Conservation (phyloP, 805 yeast genomes). For the Lipomyces japonicus region DNA sequence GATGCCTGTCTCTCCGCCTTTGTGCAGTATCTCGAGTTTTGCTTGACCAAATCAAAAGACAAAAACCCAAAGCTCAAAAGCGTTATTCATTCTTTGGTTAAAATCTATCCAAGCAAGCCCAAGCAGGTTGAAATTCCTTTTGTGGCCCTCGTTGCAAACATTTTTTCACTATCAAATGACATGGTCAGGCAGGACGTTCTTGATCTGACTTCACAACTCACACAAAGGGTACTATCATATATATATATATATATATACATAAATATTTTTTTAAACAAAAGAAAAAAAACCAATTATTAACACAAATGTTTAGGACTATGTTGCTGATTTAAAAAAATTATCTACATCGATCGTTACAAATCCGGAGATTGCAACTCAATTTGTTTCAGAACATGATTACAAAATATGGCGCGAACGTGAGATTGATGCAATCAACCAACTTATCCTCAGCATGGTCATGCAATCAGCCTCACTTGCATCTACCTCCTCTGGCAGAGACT, state of each 20-base stretch:
- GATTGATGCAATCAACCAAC: conserved; percentile 34
- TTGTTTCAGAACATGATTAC: conserved; percentile 38
- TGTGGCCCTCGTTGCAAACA: conserved; percentile 2
- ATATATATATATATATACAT: not conserved
- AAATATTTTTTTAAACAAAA: too few relatives aligned
- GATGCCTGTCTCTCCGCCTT: conserved; percentile 8
- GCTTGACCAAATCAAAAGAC: conserved; percentile 2
- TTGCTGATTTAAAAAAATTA: conserved; percentile 17
- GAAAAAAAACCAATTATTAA: too few relatives aligned
- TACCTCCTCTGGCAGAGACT: not conserved
- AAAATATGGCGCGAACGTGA: conserved; percentile 45
- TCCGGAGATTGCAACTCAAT: conserved; percentile 34
- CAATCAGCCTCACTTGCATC: not conserved
- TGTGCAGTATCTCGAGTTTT: conserved; percentile 9
- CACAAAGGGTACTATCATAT: not conserved
- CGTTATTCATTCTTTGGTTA: conserved; percentile 1
- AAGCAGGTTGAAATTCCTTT: conserved; percentile 8
- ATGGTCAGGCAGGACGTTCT: conserved; percentile 11
- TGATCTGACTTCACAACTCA: not conserved
- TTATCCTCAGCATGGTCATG: conserved; percentile 31
- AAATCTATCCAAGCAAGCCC: not conserved
- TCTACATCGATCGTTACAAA: conserved; percentile 4
- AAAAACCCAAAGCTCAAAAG: conserved; percentile 1
- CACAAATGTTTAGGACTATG: conserved; percentile 8
- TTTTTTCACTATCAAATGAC: conserved; percentile 5